A percentile compares a stretch with the other conserved stretches of the same genome.
phyloP scores from a whole-genome alignment of 2,329 filamentous ascomycete species.

The Xylaria sp. region DNA sequence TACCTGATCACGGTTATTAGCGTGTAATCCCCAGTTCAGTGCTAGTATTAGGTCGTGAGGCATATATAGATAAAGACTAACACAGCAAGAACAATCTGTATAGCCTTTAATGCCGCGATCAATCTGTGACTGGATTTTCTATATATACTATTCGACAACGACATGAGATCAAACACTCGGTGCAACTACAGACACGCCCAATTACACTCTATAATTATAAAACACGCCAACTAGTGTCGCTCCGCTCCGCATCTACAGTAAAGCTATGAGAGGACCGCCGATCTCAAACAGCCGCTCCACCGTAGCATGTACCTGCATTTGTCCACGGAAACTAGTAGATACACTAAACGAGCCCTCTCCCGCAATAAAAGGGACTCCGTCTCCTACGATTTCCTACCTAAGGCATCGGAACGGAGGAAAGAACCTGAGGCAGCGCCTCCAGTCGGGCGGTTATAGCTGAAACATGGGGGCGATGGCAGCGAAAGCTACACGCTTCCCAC shows the following conservation, averaged over 20 bases:
- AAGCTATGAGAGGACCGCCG: neutral
- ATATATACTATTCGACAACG: neutral
- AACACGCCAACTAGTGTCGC: neutral
- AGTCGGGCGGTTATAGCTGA: neutral
- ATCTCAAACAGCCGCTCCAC: constrained; percentile 6
- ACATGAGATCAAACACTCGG: neutral
- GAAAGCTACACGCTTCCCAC: too few species aligned
- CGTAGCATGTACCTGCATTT: neutral
- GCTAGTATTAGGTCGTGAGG: neutral
- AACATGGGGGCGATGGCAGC: too few species aligned
- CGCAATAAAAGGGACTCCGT: too few species aligned
- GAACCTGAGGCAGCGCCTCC: neutral
- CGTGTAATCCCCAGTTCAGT: too few species aligned
- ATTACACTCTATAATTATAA: neutral
- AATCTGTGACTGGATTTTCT: neutral
- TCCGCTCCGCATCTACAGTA: neutral
- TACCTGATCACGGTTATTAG: too few species aligned
- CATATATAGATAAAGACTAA: too few species aligned
- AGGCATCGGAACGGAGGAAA: too few species aligned
- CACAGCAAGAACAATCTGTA: too few species aligned
- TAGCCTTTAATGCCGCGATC: too few species aligned
- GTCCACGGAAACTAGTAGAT: neutral
- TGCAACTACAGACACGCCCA: neutral
- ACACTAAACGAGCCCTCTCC: neutral
- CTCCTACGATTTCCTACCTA: too few species aligned